Conservation (phyloP, 2,329 filamentous ascomycete species). For the Monilinia polystroma region DNA sequence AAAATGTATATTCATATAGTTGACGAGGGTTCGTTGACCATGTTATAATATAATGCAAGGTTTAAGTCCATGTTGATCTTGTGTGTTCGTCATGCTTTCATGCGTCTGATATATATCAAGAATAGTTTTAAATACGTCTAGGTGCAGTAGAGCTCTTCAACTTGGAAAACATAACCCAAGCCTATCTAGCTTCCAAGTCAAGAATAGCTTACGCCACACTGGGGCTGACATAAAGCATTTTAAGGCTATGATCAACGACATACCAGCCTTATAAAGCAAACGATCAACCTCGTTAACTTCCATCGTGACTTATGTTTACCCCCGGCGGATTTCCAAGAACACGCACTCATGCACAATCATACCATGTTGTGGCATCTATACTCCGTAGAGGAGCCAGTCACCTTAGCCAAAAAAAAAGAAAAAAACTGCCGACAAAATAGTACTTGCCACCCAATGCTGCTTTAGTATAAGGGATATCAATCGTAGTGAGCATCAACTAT, state of each 20-base stretch:
- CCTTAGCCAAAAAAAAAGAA: conserved; percentile 5
- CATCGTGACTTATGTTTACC: conserved; percentile 7
- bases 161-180: neutral
- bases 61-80: neutral
- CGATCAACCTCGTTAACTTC: conserved; percentile 6
- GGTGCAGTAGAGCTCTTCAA: neutral
- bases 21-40: neutral
- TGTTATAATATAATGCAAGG: neutral
- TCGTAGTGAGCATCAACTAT: neutral
- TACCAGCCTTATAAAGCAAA: conserved; percentile 14
- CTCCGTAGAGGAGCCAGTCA: conserved; percentile 6
- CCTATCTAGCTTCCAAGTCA: neutral
- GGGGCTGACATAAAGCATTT: conserved; percentile 3
- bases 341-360: conserved; percentile 2
- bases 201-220: conserved; percentile 4
- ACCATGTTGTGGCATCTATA: neutral
- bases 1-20: neutral
- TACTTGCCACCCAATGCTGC: conserved; percentile 21
- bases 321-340: neutral
- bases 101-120: neutral
- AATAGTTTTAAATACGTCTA: neutral
- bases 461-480: neutral
- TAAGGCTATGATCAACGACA: neutral
- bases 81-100: neutral
- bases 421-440: neutral